Conservation (phyloP, 2,329 filamentous ascomycete genomes). For the Calonectria naviculata region DNA sequence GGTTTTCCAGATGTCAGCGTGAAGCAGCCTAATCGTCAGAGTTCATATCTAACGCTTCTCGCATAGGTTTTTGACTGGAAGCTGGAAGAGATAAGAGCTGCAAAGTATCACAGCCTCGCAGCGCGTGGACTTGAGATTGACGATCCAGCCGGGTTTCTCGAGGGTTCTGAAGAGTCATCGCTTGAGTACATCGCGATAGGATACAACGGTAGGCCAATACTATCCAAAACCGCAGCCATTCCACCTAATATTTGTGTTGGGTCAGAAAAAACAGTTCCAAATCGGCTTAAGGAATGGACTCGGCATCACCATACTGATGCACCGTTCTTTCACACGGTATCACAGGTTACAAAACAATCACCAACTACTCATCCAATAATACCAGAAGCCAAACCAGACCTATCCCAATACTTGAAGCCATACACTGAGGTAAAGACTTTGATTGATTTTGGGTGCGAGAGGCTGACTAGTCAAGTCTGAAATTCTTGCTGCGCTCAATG, state of each 20-base stretch:
- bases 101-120: background rate
- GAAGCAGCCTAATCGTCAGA: background rate
- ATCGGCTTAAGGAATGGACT: conserved; percentile 17
- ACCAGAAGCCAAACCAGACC: background rate
- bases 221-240: no score
- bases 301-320: background rate
- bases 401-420: conserved; percentile 12
- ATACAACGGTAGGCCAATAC: background rate
- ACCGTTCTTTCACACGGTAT: background rate
- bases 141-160: background rate
- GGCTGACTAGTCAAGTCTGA: conserved; percentile 23
- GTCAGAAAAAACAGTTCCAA: conserved; percentile 1
- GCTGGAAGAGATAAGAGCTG: background rate
- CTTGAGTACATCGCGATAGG: conserved; percentile 9
- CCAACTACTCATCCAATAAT: background rate
- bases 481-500: conserved; percentile 33
- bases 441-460: background rate
- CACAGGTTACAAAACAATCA: background rate
- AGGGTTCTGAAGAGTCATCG: background rate
- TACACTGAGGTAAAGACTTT: conserved; percentile 31
- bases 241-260: background rate
- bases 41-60: background rate
- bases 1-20: conserved; percentile 18
- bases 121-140: background rate
- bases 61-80: background rate